Conservation (phyloP, 2,329 filamentous ascomycete species). For the Penicillium sp. region DNA sequence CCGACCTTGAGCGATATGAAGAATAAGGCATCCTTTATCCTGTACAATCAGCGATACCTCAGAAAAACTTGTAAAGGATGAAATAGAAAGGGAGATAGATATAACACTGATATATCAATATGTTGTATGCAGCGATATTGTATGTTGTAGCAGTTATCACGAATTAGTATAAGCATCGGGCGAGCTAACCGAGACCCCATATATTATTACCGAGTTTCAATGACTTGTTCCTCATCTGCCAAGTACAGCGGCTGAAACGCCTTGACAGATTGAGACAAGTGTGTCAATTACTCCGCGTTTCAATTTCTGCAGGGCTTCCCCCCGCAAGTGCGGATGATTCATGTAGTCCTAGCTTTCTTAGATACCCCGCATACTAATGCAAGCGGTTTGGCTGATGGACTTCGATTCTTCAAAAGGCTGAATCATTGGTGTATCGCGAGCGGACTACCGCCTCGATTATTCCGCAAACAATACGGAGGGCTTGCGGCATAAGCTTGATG, state of each 20-base stretch:
- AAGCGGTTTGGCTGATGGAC: neutral
- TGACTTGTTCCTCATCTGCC: no score
- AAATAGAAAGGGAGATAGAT: no score
- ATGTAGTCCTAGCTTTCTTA: neutral
- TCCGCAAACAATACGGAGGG: slow-evolving; percentile 21
- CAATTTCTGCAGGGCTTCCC: neutral
- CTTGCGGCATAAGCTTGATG: neutral
- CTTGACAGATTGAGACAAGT: slow-evolving; percentile 8
- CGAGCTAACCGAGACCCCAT: neutral
- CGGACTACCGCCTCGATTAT: slow-evolving; percentile 5
- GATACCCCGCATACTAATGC: neutral
- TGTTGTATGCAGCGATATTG: no score
- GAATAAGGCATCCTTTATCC: no score
- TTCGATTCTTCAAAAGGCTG: neutral
- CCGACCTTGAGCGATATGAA: no score
- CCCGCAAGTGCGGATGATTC: neutral
- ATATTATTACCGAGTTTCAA: neutral
- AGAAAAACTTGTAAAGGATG: no score
- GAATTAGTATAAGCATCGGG: neutral
- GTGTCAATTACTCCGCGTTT: neutral
- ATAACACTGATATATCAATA: no score
- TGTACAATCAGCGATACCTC: no score
- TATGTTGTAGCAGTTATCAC: no score
- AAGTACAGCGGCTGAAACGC: slow-evolving; percentile 3
- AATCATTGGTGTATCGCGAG: neutral